Percentiles rank a stretch among this genome's conserved stretches.
Evolutionary conservation across 495 filamentous ascomycete genomes (phyloP).

Genomic region (Penicillium steckii): DNA sequence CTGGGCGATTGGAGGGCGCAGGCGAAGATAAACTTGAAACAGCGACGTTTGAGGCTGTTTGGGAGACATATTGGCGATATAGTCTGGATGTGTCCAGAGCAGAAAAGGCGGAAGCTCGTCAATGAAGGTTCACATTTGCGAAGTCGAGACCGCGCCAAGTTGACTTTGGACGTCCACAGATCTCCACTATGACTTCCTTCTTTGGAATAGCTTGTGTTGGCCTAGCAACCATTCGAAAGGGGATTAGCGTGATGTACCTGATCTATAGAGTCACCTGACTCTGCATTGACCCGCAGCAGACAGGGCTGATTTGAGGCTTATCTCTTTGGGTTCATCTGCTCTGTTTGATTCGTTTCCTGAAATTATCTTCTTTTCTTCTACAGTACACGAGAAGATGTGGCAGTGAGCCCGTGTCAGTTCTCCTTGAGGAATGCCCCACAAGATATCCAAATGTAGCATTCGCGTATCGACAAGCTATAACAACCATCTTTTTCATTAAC

Average conservation of each 20-base stretch:
- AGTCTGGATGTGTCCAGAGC: constrained; percentile 14
- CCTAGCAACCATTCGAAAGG: constrained; percentile 14
- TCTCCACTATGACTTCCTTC: constrained; percentile 13
- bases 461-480: neutral
- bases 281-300: too few relatives aligned
- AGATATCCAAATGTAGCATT: neutral
- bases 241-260: neutral
- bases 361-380: neutral
- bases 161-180: constrained; percentile 13
- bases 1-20: constrained; percentile 66
- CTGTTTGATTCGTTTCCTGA: too few relatives aligned
- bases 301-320: too few relatives aligned
- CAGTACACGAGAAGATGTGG: neutral
- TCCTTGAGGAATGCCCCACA: neutral
- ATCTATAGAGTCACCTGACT: neutral
- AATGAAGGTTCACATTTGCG: neutral
- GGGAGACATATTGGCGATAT: constrained; percentile 24
- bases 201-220: constrained; percentile 14
- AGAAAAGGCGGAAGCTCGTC: constrained; percentile 3
- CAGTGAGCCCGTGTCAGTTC: neutral
- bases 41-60: constrained; percentile 58
- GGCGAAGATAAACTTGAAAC: constrained; percentile 89
- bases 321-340: too few relatives aligned
- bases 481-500: neutral
- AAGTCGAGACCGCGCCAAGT: constrained; percentile 5